These are phyloP conservation scores for Globisporangium abappressorium DNA, from an alignment of 352 stramenopile genomes.

Conservation along the genomic window DNA sequence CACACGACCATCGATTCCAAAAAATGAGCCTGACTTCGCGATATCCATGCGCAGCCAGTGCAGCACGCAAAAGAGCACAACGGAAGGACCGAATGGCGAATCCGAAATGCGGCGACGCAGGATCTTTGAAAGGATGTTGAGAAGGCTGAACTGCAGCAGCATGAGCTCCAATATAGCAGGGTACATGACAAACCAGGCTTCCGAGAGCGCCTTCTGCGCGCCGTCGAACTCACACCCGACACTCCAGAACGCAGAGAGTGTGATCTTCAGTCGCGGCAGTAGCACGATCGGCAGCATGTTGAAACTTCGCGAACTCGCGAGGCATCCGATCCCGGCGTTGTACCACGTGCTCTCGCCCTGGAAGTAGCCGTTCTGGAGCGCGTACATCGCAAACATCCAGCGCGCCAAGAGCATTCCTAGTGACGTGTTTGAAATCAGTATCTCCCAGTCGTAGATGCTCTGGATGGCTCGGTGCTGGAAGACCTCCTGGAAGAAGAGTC, in stretches of 20 bases:
- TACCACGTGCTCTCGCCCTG: constrained; percentile 25
- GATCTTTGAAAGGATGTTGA: constrained; percentile 7
- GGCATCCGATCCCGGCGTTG: constrained; percentile 34
- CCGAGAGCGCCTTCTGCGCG: constrained; percentile 10
- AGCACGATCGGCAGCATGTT: constrained; percentile 44
- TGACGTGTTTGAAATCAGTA: constrained; percentile 30
- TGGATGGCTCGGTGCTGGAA: constrained; percentile 13
- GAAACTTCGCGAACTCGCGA: constrained; percentile 36
- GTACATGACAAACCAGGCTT: constrained; percentile 16
- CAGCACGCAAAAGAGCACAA: constrained; percentile 10
- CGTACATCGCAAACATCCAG: constrained; percentile 40
- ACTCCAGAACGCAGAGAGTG: constrained; percentile 40
- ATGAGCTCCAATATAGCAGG: constrained; percentile 11
- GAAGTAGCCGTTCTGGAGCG: constrained; percentile 31
- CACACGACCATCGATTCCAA: constrained; percentile 2
- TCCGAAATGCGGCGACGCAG: constrained; percentile 1
- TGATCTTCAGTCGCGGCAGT: constrained; percentile 39
- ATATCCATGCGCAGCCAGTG: constrained; percentile 5
- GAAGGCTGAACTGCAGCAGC: constrained; percentile 10
- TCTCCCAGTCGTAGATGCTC: constrained; percentile 45
- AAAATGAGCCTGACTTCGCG: not conserved
- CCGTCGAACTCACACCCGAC: constrained; percentile 44
- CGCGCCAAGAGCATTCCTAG: constrained; percentile 25
- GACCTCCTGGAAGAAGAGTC: constrained; percentile 36
- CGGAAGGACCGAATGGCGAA: not conserved